phyloP scores from a whole-genome alignment of 2,329 filamentous ascomycete species.

The Arthrobotrys sphaeroides region DNA sequence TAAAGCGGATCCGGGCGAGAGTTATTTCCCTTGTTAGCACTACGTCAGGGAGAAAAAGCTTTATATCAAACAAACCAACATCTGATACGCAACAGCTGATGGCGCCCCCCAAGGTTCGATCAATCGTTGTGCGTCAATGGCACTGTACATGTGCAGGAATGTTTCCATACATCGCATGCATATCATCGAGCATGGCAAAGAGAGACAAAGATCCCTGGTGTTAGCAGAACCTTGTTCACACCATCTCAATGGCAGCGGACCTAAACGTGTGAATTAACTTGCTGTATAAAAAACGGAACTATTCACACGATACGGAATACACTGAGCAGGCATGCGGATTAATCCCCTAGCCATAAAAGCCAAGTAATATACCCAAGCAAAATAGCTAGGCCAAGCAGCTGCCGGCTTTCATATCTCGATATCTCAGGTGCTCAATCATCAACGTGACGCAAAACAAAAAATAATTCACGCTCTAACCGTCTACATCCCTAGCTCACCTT shows the following conservation, averaged over 20 bases:
- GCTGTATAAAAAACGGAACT: not conserved
- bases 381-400: not conserved
- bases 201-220: conserved; percentile 21
- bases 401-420: not conserved
- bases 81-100: conserved; percentile 39
- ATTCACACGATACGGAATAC: conserved; percentile 5
- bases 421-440: conserved; percentile 19
- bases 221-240: conserved; percentile 35
- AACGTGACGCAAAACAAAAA: conserved; percentile 12
- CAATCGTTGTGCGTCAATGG: conserved; percentile 14
- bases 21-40: conserved; percentile 2
- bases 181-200: conserved; percentile 35
- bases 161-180: conserved; percentile 36
- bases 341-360: not conserved
- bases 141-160: not conserved
- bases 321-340: conserved; percentile 3
- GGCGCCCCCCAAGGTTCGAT: conserved; percentile 7
- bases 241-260: not conserved
- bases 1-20: conserved; percentile 49
- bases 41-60: conserved; percentile 34
- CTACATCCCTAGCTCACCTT: not conserved
- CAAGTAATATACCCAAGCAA: conserved; percentile 22
- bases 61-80: conserved; percentile 19
- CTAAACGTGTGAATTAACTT: not conserved
- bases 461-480: not conserved